Percentiles rank a stretch among this genome's conserved stretches.
Evolutionary conservation across 345 rosid species (phyloP).

Genomic region (Raphanus raphanistrum): DNA sequence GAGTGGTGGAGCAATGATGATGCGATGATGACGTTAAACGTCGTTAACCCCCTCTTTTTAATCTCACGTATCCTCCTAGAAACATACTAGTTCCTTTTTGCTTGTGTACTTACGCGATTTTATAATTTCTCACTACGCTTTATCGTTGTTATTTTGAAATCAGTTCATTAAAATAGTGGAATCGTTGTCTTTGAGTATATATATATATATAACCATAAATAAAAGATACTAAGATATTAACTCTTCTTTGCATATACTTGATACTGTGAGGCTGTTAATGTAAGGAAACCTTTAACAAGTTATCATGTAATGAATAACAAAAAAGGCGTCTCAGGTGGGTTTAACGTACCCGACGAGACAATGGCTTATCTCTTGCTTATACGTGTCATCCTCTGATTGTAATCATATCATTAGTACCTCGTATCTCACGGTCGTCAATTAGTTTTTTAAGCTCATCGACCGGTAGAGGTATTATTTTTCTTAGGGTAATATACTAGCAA

Average conservation of each 20-base stretch:
- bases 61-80: slow-evolving; percentile 13
- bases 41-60: slow-evolving; percentile 5
- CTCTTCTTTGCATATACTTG: too few species aligned
- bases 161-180: neutral
- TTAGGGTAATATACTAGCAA: too few species aligned
- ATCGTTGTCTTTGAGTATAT: slow-evolving; percentile 5
- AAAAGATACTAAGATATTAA: neutral
- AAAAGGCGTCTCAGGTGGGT: slow-evolving; percentile 33
- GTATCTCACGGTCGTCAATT: too few species aligned
- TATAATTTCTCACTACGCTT: neutral
- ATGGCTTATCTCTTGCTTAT: slow-evolving; percentile 14
- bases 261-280: too few species aligned
- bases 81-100: slow-evolving; percentile 18
- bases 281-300: too few species aligned
- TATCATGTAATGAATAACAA: too few species aligned
- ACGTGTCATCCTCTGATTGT: neutral
- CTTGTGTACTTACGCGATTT: slow-evolving; percentile 18
- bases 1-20: slow-evolving; percentile 42
- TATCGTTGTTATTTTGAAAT: neutral
- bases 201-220: neutral
- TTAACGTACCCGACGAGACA: slow-evolving; percentile 18
- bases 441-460: neutral
- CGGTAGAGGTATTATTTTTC: neutral
- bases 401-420: neutral
- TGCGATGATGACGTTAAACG: slow-evolving; percentile 39